phyloP scores from a whole-genome alignment of 2,329 filamentous ascomycete genomes.

The Fusarium anthophilum region DNA sequence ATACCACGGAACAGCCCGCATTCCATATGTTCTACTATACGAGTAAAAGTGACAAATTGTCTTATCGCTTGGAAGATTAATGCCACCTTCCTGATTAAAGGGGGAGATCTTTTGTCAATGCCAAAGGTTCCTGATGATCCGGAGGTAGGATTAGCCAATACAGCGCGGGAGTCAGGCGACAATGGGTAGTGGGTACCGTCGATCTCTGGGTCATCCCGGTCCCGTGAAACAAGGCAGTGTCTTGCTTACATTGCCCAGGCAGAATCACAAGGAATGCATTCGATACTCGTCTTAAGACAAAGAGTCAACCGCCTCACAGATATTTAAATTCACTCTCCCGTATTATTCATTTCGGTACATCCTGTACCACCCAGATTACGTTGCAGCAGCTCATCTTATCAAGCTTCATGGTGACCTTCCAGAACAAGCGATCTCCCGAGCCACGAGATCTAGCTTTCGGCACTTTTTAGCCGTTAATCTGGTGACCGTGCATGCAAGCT shows the following conservation, averaged over 20 bases:
- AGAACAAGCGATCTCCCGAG: neutral
- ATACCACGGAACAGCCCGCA: neutral
- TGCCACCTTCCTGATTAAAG: slow-evolving; percentile 9
- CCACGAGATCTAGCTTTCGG: neutral
- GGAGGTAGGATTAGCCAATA: neutral
- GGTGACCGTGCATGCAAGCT: neutral
- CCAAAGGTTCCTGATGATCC: slow-evolving; percentile 1
- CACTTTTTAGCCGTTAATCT: slow-evolving; percentile 8
- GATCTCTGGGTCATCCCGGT: neutral
- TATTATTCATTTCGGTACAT: too few species aligned
- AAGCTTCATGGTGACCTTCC: neutral
- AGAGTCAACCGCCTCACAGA: accelerated
- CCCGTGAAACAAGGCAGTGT: neutral
- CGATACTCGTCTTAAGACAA: accelerated
- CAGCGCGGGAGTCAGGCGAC: neutral
- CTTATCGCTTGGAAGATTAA: neutral
- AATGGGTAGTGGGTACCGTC: neutral
- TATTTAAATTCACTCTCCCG: accelerated
- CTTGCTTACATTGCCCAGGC: neutral
- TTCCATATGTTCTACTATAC: neutral
- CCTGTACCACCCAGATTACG: accelerated
- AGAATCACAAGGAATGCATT: too few species aligned
- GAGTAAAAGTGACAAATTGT: neutral
- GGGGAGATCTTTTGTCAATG: neutral
- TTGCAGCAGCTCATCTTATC: neutral